These are phyloP conservation scores for Arachis hypogaea DNA, from an alignment of 306 rosid genomes.

Conservation along the genomic window DNA sequence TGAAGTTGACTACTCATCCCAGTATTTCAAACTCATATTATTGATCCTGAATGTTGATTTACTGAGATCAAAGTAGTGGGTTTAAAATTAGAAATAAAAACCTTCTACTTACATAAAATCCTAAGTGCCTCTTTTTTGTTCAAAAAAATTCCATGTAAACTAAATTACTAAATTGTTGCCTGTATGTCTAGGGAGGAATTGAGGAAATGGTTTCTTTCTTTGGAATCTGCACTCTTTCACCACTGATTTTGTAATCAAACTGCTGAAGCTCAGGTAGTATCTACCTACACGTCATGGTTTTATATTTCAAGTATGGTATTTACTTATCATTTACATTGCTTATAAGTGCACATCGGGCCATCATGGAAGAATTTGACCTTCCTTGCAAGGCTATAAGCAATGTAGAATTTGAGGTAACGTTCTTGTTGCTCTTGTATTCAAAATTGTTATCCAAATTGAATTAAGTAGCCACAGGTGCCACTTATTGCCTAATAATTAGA, in stretches of 20 bases:
- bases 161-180: conserved; percentile 6
- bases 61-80: too few species aligned
- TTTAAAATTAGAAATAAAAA: too few species aligned
- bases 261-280: conserved; percentile 74
- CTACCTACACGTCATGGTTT: conserved; percentile 2
- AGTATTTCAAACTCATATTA: too few species aligned
- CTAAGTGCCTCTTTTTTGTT: too few species aligned
- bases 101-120: too few species aligned
- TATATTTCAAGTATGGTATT: conserved; percentile 32
- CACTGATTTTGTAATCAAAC: conserved; percentile 56
- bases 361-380: conserved; percentile 75
- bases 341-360: conserved; percentile 58
- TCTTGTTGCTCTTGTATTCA: conserved; percentile 11
- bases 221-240: conserved; percentile 83
- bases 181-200: conserved; percentile 71
- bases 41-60: too few species aligned
- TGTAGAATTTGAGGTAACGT: conserved; percentile 77
- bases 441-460: conserved; percentile 13
- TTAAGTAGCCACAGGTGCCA: conserved; percentile 20
- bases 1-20: too few species aligned
- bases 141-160: too few species aligned
- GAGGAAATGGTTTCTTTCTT: conserved; percentile 93
- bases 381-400: conserved; percentile 63
- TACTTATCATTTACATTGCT: conserved; percentile 33
- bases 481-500: conserved; percentile 4